phyloP scores from a whole-genome alignment of 2,329 filamentous ascomycete species.

The Ceratocystis destructans region DNA sequence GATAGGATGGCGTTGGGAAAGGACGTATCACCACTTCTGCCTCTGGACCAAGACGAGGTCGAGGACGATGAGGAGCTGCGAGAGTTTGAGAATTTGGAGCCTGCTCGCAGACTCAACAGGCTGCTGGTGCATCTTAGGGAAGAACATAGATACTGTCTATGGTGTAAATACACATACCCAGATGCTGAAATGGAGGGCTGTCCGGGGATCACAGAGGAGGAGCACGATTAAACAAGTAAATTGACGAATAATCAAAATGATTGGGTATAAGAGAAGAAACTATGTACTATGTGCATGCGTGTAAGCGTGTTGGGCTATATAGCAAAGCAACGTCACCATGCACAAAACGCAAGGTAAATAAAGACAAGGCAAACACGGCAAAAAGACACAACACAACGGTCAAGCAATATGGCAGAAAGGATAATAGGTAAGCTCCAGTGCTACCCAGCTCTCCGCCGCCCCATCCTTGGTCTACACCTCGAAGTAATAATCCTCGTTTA shows the following conservation, averaged over 20 bases:
- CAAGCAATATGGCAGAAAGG: not conserved
- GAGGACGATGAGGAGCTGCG: constrained; percentile 68
- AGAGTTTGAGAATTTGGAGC: constrained; percentile 57
- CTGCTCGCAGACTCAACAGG: constrained; percentile 50
- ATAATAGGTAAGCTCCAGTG: not conserved
- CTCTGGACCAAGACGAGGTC: constrained; percentile 58
- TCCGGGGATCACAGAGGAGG: constrained; percentile 75
- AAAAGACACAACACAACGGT: not conserved
- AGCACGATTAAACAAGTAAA: constrained; percentile 39
- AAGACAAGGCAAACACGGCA: constrained; percentile 2
- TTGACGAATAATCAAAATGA: not conserved
- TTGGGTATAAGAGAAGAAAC: constrained; percentile 6
- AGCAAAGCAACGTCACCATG: not conserved
- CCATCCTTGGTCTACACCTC: constrained; percentile 40
- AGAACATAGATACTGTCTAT: constrained; percentile 77
- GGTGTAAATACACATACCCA: constrained; percentile 78
- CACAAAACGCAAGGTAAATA: not conserved
- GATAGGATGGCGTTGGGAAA: constrained; percentile 56
- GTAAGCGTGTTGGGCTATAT: not conserved
- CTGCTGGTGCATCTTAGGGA: constrained; percentile 57
- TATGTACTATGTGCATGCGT: not conserved
- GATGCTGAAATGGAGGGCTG: constrained; percentile 70
- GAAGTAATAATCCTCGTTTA: constrained; percentile 92
- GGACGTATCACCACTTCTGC: constrained; percentile 38
- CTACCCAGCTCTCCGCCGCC: not conserved